Evolutionary conservation across 2,329 filamentous ascomycete genomes (phyloP).

Genomic region (Arthrinium puccinioides): DNA sequence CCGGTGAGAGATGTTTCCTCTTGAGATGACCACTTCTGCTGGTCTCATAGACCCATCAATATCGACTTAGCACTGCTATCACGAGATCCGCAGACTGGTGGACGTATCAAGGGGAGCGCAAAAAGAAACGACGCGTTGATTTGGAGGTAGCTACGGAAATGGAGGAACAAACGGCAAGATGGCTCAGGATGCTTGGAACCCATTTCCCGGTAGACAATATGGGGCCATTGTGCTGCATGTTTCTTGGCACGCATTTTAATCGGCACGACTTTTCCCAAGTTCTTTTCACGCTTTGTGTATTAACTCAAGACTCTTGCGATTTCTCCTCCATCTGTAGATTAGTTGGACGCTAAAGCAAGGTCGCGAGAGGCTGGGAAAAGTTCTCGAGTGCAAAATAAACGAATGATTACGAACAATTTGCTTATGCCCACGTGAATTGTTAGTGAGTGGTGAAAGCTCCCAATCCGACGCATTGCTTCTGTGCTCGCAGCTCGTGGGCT

Average conservation of each 20-base stretch:
- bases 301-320: slow-evolving; percentile 1
- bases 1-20: slow-evolving; percentile 10
- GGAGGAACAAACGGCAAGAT: slow-evolving; percentile 1
- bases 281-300: slow-evolving; percentile 5
- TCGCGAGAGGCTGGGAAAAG: slow-evolving; percentile 2
- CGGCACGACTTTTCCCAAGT: slow-evolving; percentile 3
- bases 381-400: slow-evolving; percentile 3
- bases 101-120: not conserved
- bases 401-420: slow-evolving; percentile 1
- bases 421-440: too few species aligned
- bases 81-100: slow-evolving; percentile 1
- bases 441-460: too few species aligned
- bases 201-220: slow-evolving; percentile 1
- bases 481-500: too few species aligned
- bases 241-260: slow-evolving; percentile 5
- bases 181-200: slow-evolving; percentile 1
- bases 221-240: not conserved
- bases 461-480: too few species aligned
- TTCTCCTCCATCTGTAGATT: not conserved
- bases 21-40: not conserved
- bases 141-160: slow-evolving; percentile 2
- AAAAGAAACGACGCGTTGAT: slow-evolving; percentile 3
- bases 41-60: not conserved
- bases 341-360: not conserved
- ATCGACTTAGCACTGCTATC: slow-evolving; percentile 3